Evolutionary conservation across 2,329 filamentous ascomycete species (phyloP).

Genomic region (Colletotrichum camelliae): DNA sequence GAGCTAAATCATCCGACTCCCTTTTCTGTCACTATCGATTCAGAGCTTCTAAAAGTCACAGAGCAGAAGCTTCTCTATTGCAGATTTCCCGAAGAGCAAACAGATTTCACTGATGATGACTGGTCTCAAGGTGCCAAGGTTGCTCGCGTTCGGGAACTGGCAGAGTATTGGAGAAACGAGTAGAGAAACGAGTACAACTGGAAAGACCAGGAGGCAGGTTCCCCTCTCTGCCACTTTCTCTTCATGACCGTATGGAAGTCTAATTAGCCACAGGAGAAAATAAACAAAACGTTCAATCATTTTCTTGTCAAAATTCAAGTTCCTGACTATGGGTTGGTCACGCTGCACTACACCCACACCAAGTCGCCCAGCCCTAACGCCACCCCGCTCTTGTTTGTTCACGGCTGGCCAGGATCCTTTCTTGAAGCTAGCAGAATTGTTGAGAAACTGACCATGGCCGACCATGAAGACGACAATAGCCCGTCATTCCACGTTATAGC

Average conservation of each 20-base stretch:
- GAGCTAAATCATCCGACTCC: neutral
- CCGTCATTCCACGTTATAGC: slow-evolving; percentile 53
- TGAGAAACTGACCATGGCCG: slow-evolving; percentile 28
- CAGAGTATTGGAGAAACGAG: slow-evolving; percentile 11
- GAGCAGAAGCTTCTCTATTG: slow-evolving; percentile 9
- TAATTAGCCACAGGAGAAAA: neutral
- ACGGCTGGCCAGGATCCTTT: slow-evolving; percentile 50
- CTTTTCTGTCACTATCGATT: neutral
- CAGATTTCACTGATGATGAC: slow-evolving; percentile 7
- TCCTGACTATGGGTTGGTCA: slow-evolving; percentile 14
- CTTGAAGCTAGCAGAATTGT: slow-evolving; percentile 41
- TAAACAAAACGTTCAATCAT: slow-evolving; percentile 18
- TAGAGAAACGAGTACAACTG: slow-evolving; percentile 18
- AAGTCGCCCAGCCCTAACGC: slow-evolving; percentile 31
- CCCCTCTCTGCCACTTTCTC: neutral
- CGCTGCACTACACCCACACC: slow-evolving; percentile 37
- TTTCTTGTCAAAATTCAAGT: slow-evolving; percentile 21
- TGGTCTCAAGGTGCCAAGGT: slow-evolving; percentile 24
- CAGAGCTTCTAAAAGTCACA: slow-evolving; percentile 9
- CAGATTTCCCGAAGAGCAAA: slow-evolving; percentile 13
- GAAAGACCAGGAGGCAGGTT: neutral
- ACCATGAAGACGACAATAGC: slow-evolving; percentile 25
- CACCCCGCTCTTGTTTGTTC: slow-evolving; percentile 45
- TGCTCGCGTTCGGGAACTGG: slow-evolving; percentile 3
- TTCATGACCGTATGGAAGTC: neutral